Conservation (phyloP, 2,329 filamentous ascomycete genomes). For the Taxawa tesnikishii region DNA sequence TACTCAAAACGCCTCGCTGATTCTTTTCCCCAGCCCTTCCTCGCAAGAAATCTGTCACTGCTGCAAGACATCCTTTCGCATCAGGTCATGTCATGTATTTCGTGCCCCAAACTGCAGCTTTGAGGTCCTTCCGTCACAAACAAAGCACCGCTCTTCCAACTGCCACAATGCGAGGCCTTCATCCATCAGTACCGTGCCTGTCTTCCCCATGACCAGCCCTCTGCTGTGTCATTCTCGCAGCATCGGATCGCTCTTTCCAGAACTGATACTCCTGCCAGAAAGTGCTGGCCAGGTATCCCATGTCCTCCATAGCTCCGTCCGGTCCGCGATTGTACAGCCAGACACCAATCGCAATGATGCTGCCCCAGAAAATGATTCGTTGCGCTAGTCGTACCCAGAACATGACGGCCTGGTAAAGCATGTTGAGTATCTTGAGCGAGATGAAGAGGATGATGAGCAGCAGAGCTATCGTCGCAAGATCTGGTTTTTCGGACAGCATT, state of each 20-base stretch:
- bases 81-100: too few species aligned
- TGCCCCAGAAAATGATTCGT: constrained; percentile 51
- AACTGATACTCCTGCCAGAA: constrained; percentile 27
- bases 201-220: background rate
- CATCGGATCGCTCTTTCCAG: constrained; percentile 20
- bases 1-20: too few species aligned
- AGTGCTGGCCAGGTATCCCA: constrained; percentile 23
- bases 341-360: constrained; percentile 41
- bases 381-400: constrained; percentile 64
- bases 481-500: constrained; percentile 24
- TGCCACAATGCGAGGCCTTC: too few species aligned
- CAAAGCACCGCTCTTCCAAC: too few species aligned
- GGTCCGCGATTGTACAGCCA: constrained; percentile 51
- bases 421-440: constrained; percentile 51
- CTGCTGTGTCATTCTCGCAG: constrained; percentile 2
- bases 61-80: too few species aligned
- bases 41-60: too few species aligned
- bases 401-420: constrained; percentile 58
- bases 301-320: constrained; percentile 51
- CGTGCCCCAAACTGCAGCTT: too few species aligned
- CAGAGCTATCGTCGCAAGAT: constrained; percentile 40
- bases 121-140: too few species aligned
- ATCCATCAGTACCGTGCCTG: background rate
- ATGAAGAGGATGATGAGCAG: constrained; percentile 52
- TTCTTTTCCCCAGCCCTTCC: too few species aligned